Percentiles rank a stretch among this genome's conserved stretches.
These are phyloP conservation scores for Penicillium sp. DNA, from an alignment of 2,329 filamentous ascomycete genomes.

Conservation along the genomic window DNA sequence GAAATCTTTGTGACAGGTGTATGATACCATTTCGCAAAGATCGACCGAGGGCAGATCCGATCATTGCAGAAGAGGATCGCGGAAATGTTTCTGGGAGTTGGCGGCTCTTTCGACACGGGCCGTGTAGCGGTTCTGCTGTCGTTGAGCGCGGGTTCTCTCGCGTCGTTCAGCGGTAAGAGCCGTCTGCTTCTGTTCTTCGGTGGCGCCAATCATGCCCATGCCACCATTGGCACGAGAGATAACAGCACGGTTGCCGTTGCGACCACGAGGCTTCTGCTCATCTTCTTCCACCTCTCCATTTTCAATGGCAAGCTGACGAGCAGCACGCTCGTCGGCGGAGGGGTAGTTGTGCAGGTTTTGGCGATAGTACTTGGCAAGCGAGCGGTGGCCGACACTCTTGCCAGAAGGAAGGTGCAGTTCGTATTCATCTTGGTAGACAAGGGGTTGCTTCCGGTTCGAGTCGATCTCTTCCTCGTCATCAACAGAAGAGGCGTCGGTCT, in stretches of 20 bases:
- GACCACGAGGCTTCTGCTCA: constrained; percentile 39
- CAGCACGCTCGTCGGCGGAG: constrained; percentile 70
- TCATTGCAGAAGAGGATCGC: constrained; percentile 57
- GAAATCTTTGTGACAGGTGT: not conserved
- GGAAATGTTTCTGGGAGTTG: constrained; percentile 77
- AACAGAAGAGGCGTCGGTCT: constrained; percentile 88
- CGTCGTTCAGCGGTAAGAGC: constrained; percentile 67
- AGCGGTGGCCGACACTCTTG: constrained; percentile 84
- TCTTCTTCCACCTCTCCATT: constrained; percentile 50
- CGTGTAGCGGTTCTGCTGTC: constrained; percentile 62
- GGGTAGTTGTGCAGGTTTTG: constrained; percentile 90
- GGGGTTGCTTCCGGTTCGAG: constrained; percentile 73
- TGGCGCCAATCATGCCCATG: constrained; percentile 72
- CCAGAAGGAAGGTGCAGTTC: constrained; percentile 92
- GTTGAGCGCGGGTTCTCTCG: constrained; percentile 63
- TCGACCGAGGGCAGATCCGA: constrained; percentile 5
- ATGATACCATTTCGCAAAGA: not conserved
- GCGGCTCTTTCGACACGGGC: constrained; percentile 69
- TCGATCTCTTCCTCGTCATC: constrained; percentile 82
- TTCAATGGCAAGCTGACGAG: constrained; percentile 60
- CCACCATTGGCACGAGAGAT: constrained; percentile 70
- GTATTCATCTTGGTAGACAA: constrained; percentile 86
- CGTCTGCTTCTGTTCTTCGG: constrained; percentile 70
- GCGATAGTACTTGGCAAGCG: constrained; percentile 80
- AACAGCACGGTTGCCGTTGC: constrained; percentile 52